phyloP scores from a whole-genome alignment of 345 rosid genomes.

The Cardamine occulta region DNA sequence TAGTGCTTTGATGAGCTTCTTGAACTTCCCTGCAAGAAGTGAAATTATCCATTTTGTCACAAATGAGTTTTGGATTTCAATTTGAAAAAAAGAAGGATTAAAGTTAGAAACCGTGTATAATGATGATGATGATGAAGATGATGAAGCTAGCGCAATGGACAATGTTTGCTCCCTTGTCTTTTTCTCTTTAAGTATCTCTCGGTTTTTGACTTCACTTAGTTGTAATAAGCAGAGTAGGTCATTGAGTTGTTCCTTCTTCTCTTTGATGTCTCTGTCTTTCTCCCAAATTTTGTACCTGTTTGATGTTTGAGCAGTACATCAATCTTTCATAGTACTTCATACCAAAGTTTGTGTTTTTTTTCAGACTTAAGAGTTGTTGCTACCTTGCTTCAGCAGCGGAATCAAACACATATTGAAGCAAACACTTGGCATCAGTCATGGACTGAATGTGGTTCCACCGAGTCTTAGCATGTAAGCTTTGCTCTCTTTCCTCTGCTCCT shows the following conservation, averaged over 20 bases:
- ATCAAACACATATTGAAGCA: constrained; percentile 74
- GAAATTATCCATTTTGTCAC: neutral
- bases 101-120: constrained; percentile 47
- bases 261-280: constrained; percentile 66
- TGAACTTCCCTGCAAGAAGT: constrained; percentile 51
- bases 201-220: constrained; percentile 64
- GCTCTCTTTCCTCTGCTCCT: constrained; percentile 81
- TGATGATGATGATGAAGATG: constrained; percentile 29
- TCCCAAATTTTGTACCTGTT: constrained; percentile 71
- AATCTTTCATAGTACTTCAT: neutral
- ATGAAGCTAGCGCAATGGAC: constrained; percentile 60
- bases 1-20: constrained; percentile 53
- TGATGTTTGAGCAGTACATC: constrained; percentile 2
- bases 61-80: neutral
- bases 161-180: constrained; percentile 67
- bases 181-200: constrained; percentile 63
- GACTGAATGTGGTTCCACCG: constrained; percentile 73
- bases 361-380: neutral
- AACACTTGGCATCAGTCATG: constrained; percentile 72
- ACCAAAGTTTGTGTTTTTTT: neutral
- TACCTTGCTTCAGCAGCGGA: constrained; percentile 73
- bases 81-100: constrained; percentile 3
- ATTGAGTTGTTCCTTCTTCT: constrained; percentile 65
- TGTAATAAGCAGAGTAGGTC: constrained; percentile 61
- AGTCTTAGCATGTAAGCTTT: constrained; percentile 58